Conservation (phyloP, 768 basidiomycete genomes). For the Cyclocybe cylindracea region DNA sequence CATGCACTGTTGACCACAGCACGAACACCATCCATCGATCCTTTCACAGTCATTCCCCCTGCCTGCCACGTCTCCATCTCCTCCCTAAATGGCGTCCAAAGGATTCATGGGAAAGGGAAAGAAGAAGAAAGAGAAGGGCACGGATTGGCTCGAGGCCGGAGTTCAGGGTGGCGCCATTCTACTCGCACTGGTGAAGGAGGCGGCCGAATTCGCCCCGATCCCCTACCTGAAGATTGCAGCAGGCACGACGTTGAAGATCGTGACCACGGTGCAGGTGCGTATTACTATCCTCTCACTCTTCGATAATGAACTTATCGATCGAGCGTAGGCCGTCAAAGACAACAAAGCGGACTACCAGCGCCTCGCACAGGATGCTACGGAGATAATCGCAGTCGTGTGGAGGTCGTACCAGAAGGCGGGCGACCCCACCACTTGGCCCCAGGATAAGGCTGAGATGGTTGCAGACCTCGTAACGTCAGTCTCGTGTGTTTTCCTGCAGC, state of each 20-base stretch:
- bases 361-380: slow-evolving; percentile 1
- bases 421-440: too few species aligned
- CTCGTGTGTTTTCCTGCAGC: too few species aligned
- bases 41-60: too few species aligned
- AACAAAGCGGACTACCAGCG: slow-evolving; percentile 5
- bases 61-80: too few species aligned
- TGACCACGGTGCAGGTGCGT: neutral
- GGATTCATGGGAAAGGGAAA: neutral
- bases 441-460: too few species aligned
- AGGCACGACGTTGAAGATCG: neutral
- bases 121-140: neutral
- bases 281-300: neutral
- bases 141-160: neutral
- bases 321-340: slow-evolving; percentile 1
- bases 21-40: too few species aligned
- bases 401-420: slow-evolving; percentile 1
- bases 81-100: neutral
- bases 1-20: too few species aligned
- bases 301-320: neutral
- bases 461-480: too few species aligned
- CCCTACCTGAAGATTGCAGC: slow-evolving; percentile 4
- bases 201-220: slow-evolving; percentile 5
- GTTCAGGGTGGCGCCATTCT: slow-evolving; percentile 1
- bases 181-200: slow-evolving; percentile 5
- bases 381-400: slow-evolving; percentile 8